Evolutionary conservation across 2,329 filamentous ascomycete genomes (phyloP), one percentile per base, ranked within the genome.

Genomic region (Cytospora piceae): DNA sequence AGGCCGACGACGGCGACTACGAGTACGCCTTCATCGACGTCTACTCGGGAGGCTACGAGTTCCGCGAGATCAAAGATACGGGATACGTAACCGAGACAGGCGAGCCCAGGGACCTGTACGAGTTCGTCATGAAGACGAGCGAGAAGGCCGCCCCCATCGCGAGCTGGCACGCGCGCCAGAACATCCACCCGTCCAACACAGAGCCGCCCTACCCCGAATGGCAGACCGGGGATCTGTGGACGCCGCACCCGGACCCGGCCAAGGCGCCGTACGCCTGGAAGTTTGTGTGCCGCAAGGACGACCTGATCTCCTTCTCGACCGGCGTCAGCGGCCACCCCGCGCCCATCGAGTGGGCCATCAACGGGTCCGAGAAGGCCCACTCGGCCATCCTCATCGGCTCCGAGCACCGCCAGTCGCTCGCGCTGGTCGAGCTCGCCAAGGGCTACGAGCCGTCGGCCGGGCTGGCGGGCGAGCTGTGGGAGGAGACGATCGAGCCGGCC

Each of bases 231-330:
- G 70, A 72, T 31, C 68, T 72, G 20, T 72, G 71, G 71, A 67
- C 67, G 22, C 70, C 69, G 9, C 71, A 72, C 29, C 69, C 70
- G 17, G 69, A 72, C 42, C 69, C 69, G 12, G 62, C 56, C 11
- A 70, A 70, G 66, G 67, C 69, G 2, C 46, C 58, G 2, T 70
- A 64, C 39, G 70, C 59, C 11, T 72, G 69, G 69, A 68, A 67
- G 29, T 72, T 71, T 22, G 64, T 63, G 0, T 70, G 71, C 31
- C 66, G 71, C 14, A 71, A 70, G 17, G 73, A 75, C 42, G 73
- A 72, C 37, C 65, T 75, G 5, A 69, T 72, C 17, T 69, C 66
- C 17, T 69, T 72, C 34, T 65, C 67, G 2, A 65, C 68, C 1
- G 70, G 69, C 55, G 66, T 71, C 34, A 72, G 69, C 34, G 60